Percentiles rank a stretch among this genome's conserved stretches.
These are phyloP conservation scores for Coleophoma eucalyptorum DNA, from an alignment of 2,329 filamentous ascomycete species.

Conservation along the genomic window DNA sequence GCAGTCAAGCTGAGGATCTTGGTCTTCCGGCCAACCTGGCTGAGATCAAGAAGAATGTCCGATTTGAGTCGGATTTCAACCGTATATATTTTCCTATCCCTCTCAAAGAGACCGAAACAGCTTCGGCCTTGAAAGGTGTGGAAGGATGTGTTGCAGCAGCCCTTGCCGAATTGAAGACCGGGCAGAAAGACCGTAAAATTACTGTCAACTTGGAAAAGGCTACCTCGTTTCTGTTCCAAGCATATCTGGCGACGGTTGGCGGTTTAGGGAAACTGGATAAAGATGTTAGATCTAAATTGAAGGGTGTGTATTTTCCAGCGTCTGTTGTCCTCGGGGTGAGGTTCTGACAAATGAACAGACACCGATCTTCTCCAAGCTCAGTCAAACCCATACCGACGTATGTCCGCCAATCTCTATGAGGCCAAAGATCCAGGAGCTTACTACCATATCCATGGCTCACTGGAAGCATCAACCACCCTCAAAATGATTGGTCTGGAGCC, in stretches of 20 bases:
- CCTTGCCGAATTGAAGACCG: constrained; percentile 51
- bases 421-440: constrained; percentile 64
- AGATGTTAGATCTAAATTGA: constrained; percentile 41
- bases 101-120: constrained; percentile 38
- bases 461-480: constrained; percentile 66
- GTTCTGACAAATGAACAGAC: constrained; percentile 39
- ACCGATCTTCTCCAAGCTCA: constrained; percentile 70
- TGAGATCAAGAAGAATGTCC: constrained; percentile 20
- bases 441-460: constrained; percentile 72
- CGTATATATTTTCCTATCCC: constrained; percentile 40
- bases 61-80: constrained; percentile 31
- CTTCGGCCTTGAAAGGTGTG: constrained; percentile 37
- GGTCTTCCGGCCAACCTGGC: constrained; percentile 25
- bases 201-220: constrained; percentile 49
- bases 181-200: constrained; percentile 36
- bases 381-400: constrained; percentile 65
- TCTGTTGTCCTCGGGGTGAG: too few relatives aligned
- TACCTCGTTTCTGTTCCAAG: constrained; percentile 53
- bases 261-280: constrained; percentile 45
- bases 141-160: constrained; percentile 49
- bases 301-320: constrained; percentile 23
- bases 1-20: constrained; percentile 6
- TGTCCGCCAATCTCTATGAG: constrained; percentile 69
- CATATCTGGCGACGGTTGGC: constrained; percentile 52
- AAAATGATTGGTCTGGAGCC: constrained; percentile 66